phyloP scores from a whole-genome alignment of 1,139 yeast genomes.

The Blastobotrys elegans region DNA sequence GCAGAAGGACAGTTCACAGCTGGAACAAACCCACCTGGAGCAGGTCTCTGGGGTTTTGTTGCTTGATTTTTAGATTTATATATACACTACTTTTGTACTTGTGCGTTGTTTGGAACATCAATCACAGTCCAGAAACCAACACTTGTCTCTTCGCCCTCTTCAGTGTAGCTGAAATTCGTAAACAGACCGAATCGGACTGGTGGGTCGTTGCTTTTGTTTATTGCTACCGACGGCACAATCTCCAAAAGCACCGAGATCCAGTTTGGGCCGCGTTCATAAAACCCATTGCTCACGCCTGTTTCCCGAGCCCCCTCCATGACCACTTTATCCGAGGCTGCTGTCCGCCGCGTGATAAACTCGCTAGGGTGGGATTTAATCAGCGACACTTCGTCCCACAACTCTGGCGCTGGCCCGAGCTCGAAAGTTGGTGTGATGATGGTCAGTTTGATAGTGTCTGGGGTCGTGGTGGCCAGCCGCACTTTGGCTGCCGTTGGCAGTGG shows the following conservation, averaged over 20 bases:
- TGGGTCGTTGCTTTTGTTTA: neutral
- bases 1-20: constrained; percentile 12
- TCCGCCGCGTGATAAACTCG: constrained; percentile 26
- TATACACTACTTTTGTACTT: neutral
- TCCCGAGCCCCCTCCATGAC: constrained; percentile 27
- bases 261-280: constrained; percentile 25
- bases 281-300: constrained; percentile 15
- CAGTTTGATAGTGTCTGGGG: constrained; percentile 16
- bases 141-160: constrained; percentile 2
- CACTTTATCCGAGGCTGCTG: constrained; percentile 27
- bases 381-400: constrained; percentile 28
- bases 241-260: constrained; percentile 27
- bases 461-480: constrained; percentile 23
- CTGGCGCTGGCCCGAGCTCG: constrained; percentile 28
- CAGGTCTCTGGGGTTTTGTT: constrained; percentile 24
- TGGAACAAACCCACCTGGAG: constrained; percentile 25
- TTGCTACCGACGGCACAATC: constrained; percentile 14
- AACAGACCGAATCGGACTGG: constrained; percentile 23
- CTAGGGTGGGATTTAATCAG: constrained; percentile 28
- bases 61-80: constrained; percentile 22
- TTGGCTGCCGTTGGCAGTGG: constrained; percentile 24
- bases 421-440: constrained; percentile 26
- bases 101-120: constrained; percentile 1
- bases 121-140: constrained; percentile 19
- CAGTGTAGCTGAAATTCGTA: constrained; percentile 17